phyloP scores from a whole-genome alignment of 2,329 filamentous ascomycete species.

The Monosporascus sp. region DNA sequence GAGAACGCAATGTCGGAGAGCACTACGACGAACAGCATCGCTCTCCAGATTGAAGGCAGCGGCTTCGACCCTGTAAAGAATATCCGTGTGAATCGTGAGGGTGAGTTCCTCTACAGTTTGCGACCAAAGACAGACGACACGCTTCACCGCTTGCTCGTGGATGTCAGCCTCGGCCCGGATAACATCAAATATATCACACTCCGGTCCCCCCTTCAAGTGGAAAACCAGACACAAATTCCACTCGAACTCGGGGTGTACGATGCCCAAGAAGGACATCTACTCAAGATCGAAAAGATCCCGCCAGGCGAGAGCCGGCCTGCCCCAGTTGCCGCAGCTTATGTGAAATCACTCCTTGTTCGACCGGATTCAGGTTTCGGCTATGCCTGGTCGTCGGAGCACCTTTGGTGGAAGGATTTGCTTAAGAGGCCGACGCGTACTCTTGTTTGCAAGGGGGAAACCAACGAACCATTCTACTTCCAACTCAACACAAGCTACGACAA shows the following conservation, averaged over 20 bases:
- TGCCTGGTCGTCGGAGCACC: conserved; percentile 81
- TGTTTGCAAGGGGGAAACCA: conserved; percentile 80
- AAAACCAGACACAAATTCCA: conserved; percentile 95
- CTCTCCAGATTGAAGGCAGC: conserved; percentile 82
- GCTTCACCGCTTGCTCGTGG: conserved; percentile 84
- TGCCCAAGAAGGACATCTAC: conserved; percentile 75
- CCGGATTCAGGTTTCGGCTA: conserved; percentile 97
- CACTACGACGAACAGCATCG: conserved; percentile 67
- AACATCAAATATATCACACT: conserved; percentile 98
- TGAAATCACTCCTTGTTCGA: conserved; percentile 81
- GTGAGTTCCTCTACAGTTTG: conserved; percentile 83
- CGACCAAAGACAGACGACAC: conserved; percentile 81
- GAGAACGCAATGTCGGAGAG: conserved; percentile 86
- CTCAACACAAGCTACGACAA: conserved; percentile 81
- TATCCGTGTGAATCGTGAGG: conserved; percentile 88
- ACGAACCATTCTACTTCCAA: conserved; percentile 94
- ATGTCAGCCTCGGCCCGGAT: conserved; percentile 84
- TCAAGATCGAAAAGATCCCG: conserved; percentile 96
- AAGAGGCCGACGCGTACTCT: conserved; percentile 80
- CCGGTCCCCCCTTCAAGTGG: conserved; percentile 82
- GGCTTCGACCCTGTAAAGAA: conserved; percentile 88
- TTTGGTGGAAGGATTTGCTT: conserved; percentile 91
- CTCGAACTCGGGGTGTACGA: conserved; percentile 91
- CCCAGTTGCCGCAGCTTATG: conserved; percentile 84
- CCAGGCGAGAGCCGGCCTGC: conserved; percentile 86